Evolutionary conservation across 2,329 filamentous ascomycete genomes (phyloP).

Genomic region (Apiospora phragmitis): DNA sequence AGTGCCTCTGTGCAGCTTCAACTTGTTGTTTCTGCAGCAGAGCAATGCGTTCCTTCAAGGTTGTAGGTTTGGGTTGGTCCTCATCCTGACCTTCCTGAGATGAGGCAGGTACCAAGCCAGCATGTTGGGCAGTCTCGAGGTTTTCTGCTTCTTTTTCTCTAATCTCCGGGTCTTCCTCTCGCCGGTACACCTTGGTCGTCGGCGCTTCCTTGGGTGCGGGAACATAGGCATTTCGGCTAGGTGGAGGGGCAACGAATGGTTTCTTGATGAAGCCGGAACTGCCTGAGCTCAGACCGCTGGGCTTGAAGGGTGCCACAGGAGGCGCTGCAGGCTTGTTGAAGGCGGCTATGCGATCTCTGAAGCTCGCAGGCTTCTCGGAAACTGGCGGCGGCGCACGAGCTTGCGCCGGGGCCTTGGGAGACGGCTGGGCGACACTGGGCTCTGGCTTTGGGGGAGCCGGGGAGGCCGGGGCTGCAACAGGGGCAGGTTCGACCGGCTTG

Average conservation of each 20-base stretch:
- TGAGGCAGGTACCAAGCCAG: constrained; percentile 55
- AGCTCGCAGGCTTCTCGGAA: constrained; percentile 72
- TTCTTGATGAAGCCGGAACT: constrained; percentile 84
- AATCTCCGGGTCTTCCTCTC: constrained; percentile 82
- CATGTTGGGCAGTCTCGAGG: constrained; percentile 65
- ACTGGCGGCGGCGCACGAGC: constrained; percentile 64
- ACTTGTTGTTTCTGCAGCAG: constrained; percentile 90
- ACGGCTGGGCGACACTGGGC: constrained; percentile 38
- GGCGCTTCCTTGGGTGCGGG: constrained; percentile 76
- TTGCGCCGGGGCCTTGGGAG: constrained; percentile 41
- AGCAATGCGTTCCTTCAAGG: constrained; percentile 92
- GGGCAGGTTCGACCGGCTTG: constrained; percentile 39
- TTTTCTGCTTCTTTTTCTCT: constrained; percentile 66
- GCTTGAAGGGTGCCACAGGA: constrained; percentile 88
- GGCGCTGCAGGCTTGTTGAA: constrained; percentile 90
- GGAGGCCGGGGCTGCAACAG: constrained; percentile 35
- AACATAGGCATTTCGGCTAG: constrained; percentile 87
- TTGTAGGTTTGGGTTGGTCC: constrained; percentile 87
- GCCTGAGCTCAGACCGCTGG: constrained; percentile 60
- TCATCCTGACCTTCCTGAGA: constrained; percentile 57
- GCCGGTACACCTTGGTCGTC: constrained; percentile 70
- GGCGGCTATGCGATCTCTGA: constrained; percentile 93
- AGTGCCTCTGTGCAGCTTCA: constrained; percentile 82
- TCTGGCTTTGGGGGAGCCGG: constrained; percentile 31
- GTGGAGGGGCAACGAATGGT: constrained; percentile 92